Conservation (phyloP, 148 eudicot species). For the Cornus controversa region DNA sequence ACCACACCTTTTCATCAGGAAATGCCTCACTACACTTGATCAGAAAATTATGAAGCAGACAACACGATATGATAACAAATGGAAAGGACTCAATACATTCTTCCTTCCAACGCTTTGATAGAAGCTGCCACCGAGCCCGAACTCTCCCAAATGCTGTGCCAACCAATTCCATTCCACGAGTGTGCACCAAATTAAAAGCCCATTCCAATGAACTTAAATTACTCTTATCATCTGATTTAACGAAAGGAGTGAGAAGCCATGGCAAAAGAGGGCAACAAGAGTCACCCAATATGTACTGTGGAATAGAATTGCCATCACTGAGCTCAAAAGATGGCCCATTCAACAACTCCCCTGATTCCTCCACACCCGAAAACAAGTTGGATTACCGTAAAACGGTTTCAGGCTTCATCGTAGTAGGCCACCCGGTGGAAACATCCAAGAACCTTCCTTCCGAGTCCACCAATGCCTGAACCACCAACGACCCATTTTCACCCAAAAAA, state of each 20-base stretch:
- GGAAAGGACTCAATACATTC: slow-evolving; percentile 77
- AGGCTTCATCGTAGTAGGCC: slow-evolving; percentile 70
- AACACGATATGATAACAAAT: slow-evolving; percentile 60
- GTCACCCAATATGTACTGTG: slow-evolving; percentile 78
- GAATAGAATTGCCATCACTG: slow-evolving; percentile 53
- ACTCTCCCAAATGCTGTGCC: slow-evolving; percentile 64
- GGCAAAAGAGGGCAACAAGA: slow-evolving; percentile 75
- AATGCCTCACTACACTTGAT: slow-evolving; percentile 66
- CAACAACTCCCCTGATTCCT: slow-evolving; percentile 58
- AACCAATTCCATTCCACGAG: slow-evolving; percentile 50
- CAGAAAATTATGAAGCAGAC: slow-evolving; percentile 84
- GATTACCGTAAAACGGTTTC: slow-evolving; percentile 47
- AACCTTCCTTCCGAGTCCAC: slow-evolving; percentile 87
- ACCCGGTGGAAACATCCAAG: slow-evolving; percentile 86
- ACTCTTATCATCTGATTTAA: slow-evolving; percentile 9
- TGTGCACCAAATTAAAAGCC: slow-evolving; percentile 63
- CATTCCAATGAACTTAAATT: slow-evolving; percentile 31
- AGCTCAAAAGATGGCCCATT: slow-evolving; percentile 56
- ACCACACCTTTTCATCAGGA: slow-evolving; percentile 43
- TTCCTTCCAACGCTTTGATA: slow-evolving; percentile 68
- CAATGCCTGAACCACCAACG: slow-evolving; percentile 85
- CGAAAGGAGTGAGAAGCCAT: slow-evolving; percentile 79
- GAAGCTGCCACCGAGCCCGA: slow-evolving; percentile 59
- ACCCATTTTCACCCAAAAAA: slow-evolving; percentile 57
- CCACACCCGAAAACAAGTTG: slow-evolving; percentile 44